Percentiles rank a stretch among this genome's conserved stretches.
phyloP scores from a whole-genome alignment of 768 basidiomycete genomes.

The Kondoa malvinella region DNA sequence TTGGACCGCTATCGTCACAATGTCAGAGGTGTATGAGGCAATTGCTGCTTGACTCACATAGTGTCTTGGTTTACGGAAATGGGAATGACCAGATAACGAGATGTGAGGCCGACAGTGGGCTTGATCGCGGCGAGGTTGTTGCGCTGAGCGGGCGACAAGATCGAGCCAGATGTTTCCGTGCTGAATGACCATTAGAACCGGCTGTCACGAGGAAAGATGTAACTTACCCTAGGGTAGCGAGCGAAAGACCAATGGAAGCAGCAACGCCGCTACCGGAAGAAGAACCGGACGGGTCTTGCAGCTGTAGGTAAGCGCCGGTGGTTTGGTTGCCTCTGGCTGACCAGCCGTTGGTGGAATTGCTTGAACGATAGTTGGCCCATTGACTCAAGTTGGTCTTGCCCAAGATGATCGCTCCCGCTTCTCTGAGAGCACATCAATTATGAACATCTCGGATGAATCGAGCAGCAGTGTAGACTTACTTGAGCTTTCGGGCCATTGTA shows the following conservation, averaged over 20 bases:
- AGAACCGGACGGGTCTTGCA: neutral
- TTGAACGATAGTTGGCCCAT: neutral
- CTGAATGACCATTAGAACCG: neutral
- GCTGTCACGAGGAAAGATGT: too few species aligned
- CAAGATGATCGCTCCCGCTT: constrained; percentile 17
- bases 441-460: too few species aligned
- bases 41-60: too few species aligned
- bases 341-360: neutral
- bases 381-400: constrained; percentile 7
- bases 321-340: neutral
- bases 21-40: too few species aligned
- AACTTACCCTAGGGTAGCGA: too few species aligned
- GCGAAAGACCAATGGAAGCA: too few species aligned
- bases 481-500: too few species aligned
- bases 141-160: constrained; percentile 9
- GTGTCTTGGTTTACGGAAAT: constrained; percentile 7
- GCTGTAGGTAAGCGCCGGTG: neutral
- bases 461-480: too few species aligned
- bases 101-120: constrained; percentile 16
- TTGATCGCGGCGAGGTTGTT: constrained; percentile 10
- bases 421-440: constrained; percentile 8
- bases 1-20: too few species aligned
- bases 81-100: constrained; percentile 8
- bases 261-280: neutral
- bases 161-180: constrained; percentile 3